Evolutionary conservation across 164 flowering plant genomes (phyloP).

Genomic region (Santalum album): DNA sequence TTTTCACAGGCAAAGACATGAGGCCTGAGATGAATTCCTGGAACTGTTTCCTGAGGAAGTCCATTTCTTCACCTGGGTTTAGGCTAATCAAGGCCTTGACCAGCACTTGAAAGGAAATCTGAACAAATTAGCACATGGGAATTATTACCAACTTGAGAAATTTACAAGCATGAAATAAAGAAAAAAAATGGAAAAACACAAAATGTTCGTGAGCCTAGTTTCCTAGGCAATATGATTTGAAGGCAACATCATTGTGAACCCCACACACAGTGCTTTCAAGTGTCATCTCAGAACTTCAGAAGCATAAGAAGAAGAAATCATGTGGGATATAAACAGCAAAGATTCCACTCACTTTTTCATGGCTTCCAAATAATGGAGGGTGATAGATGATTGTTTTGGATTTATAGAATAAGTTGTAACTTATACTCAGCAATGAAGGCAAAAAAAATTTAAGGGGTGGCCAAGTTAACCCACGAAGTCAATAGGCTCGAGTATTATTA

Average conservation of each 20-base stretch:
- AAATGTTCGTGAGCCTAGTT: constrained; percentile 15
- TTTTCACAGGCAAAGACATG: constrained; percentile 73
- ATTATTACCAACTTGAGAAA: constrained; percentile 6
- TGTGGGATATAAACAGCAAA: too few species aligned
- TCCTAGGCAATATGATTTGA: constrained; percentile 24
- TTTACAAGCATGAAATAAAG: background rate
- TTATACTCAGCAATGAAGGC: too few species aligned
- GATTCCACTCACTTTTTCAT: too few species aligned
- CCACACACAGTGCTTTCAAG: constrained; percentile 8
- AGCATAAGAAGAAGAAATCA: too few species aligned
- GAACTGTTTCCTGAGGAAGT: constrained; percentile 60
- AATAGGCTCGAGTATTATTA: too few species aligned
- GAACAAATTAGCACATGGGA: constrained; percentile 12
- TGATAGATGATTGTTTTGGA: too few species aligned
- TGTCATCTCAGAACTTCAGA: too few species aligned
- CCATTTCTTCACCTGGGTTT: constrained; percentile 76
- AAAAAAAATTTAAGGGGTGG: too few species aligned
- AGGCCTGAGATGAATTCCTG: constrained; percentile 80
- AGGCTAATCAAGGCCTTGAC: constrained; percentile 82
- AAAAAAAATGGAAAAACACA: constrained; percentile 4
- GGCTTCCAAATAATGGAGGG: too few species aligned
- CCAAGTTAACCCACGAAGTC: too few species aligned
- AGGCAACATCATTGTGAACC: constrained; percentile 17
- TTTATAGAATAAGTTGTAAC: too few species aligned
- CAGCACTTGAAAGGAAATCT: constrained; percentile 89